phyloP scores from a whole-genome alignment of 345 rosid species.

The Zanthoxylum bungeanum region DNA sequence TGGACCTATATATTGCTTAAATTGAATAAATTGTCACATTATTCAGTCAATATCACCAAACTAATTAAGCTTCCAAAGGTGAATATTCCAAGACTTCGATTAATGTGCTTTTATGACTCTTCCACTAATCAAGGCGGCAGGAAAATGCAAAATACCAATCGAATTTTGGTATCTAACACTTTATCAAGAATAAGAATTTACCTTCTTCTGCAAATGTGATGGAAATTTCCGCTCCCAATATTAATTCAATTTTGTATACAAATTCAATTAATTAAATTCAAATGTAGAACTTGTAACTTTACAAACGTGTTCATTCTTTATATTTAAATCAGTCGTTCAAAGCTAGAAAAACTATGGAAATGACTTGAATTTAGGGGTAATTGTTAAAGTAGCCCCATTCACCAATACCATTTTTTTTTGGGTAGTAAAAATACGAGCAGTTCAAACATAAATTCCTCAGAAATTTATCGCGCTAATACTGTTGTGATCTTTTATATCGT shows the following conservation, averaged over 20 bases:
- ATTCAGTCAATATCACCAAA: background rate
- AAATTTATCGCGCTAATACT: too few species aligned
- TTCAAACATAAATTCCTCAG: too few species aligned
- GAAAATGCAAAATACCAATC: background rate
- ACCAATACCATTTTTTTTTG: too few species aligned
- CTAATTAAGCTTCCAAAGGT: background rate
- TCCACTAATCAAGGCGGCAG: conserved; percentile 11
- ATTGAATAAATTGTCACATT: conserved; percentile 3
- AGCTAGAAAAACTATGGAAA: background rate
- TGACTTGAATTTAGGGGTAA: background rate
- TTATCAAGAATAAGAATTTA: background rate
- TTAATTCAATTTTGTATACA: background rate
- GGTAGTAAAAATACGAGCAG: too few species aligned
- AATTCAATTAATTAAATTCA: background rate
- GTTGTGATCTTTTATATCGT: too few species aligned
- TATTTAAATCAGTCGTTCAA: background rate
- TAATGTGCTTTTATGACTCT: background rate
- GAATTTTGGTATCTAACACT: background rate
- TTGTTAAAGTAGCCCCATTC: background rate
- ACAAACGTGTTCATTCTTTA: background rate
- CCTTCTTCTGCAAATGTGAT: background rate
- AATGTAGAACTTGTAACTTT: background rate
- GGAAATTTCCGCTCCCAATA: background rate
- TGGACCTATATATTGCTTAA: background rate
- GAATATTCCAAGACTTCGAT: conserved; percentile 2